Evolutionary conservation across 192 early-diverging fungal species (phyloP).

Genomic region (Backusella macrospora): DNA sequence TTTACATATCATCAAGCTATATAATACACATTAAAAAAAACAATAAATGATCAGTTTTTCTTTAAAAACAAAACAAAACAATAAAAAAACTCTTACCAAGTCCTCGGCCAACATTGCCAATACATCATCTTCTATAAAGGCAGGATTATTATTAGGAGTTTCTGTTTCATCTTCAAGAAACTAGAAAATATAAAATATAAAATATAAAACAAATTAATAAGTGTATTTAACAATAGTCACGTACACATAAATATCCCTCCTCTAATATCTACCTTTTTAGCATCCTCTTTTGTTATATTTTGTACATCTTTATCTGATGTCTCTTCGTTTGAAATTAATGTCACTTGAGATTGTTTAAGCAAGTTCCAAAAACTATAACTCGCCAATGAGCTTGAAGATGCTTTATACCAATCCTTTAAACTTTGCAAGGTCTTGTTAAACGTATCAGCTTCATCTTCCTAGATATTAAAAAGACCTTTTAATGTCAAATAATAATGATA

Average conservation of each 20-base stretch:
- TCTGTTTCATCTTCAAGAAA: not conserved
- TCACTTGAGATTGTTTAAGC: not conserved
- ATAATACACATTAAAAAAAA: too few species aligned
- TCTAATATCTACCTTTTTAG: not conserved
- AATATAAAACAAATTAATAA: not conserved
- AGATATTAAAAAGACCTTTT: not conserved
- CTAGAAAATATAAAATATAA: not conserved
- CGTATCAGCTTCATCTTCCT: not conserved
- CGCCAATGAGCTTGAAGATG: not conserved
- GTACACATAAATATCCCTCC: too few species aligned
- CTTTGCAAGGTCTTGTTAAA: not conserved
- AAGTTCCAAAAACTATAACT: not conserved
- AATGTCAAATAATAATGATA: too few species aligned
- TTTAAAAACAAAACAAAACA: too few species aligned
- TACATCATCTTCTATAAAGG: not conserved
- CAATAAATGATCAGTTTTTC: not conserved
- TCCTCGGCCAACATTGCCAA: not conserved
- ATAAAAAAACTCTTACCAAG: not conserved
- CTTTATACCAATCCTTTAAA: not conserved
- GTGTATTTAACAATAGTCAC: not conserved
- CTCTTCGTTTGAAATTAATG: conserved; percentile 3
- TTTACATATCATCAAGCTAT: conserved; percentile 6
- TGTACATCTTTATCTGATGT: not conserved
- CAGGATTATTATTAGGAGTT: not conserved
- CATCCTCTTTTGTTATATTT: not conserved